These are phyloP conservation scores for Penicillium oxalicum DNA, from an alignment of 2,329 filamentous ascomycete genomes.

Conservation along the genomic window DNA sequence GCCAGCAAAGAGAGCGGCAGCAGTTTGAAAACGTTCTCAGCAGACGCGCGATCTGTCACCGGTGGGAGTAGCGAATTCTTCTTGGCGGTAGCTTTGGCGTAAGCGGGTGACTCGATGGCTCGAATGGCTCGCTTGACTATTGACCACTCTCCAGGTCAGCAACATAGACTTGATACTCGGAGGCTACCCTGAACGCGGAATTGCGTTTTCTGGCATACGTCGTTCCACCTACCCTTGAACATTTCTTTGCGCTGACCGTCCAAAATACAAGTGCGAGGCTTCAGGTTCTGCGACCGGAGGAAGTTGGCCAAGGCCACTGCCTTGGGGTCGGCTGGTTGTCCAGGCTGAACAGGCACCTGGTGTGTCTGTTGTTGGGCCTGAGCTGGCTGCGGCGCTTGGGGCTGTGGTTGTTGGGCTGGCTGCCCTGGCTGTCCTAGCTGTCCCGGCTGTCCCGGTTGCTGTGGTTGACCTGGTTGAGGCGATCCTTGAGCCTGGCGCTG, in stretches of 20 bases:
- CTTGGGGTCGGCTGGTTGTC: conserved; percentile 72
- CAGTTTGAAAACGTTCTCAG: conserved; percentile 91
- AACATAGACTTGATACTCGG: neutral
- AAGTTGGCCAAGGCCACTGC: conserved; percentile 87
- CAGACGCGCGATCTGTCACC: conserved; percentile 78
- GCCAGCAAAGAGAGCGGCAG: conserved; percentile 91
- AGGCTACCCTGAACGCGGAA: neutral
- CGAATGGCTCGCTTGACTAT: conserved; percentile 92
- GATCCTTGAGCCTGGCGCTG: conserved; percentile 35
- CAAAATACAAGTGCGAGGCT: conserved; percentile 83
- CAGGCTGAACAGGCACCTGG: conserved; percentile 44
- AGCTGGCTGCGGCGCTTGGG: conserved; percentile 27
- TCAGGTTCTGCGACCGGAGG: conserved; percentile 74
- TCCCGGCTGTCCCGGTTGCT: conserved; percentile 28
- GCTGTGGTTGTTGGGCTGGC: conserved; percentile 19
- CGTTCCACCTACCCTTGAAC: conserved; percentile 66
- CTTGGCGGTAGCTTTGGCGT: conserved; percentile 72
- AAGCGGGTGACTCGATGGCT: conserved; percentile 79
- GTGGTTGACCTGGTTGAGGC: conserved; percentile 35
- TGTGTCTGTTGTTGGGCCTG: conserved; percentile 34
- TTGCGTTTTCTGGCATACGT: neutral
- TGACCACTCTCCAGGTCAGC: neutral
- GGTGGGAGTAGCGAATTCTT: conserved; percentile 86
- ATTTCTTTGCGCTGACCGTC: conserved; percentile 97
- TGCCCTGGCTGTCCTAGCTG: conserved; percentile 22